A percentile compares a stretch with the other conserved stretches of the same genome.
These are phyloP conservation scores for Aspergillus candidus DNA, from an alignment of 2,329 filamentous ascomycete species.

Conservation along the genomic window DNA sequence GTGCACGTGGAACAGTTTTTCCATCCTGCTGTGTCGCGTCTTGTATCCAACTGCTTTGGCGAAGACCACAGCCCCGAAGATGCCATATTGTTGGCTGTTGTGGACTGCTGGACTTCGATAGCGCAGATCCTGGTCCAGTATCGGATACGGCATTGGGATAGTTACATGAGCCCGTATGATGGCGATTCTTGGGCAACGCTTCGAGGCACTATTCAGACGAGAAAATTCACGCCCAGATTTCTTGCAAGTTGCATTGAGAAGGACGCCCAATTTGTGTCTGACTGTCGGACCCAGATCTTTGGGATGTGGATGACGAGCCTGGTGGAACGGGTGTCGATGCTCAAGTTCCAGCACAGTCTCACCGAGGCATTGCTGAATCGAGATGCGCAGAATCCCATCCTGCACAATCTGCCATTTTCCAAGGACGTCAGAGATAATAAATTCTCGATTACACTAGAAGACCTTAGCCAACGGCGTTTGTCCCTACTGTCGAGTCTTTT, in stretches of 20 bases:
- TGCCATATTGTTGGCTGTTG: constrained; percentile 43
- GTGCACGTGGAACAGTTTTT: constrained; percentile 38
- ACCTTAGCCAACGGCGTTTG: constrained; percentile 51
- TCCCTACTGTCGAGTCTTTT: constrained; percentile 52
- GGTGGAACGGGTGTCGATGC: constrained; percentile 53
- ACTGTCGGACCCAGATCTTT: constrained; percentile 47
- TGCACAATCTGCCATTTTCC: constrained; percentile 55
- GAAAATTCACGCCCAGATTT: constrained; percentile 44
- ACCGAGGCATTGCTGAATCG: constrained; percentile 49
- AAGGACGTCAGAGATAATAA: constrained; percentile 28
- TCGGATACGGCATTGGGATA: constrained; percentile 47
- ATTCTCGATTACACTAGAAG: constrained; percentile 46
- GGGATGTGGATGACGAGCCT: constrained; percentile 50
- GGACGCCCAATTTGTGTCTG: constrained; percentile 35
- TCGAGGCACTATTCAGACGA: constrained; percentile 42
- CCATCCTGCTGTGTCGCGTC: constrained; percentile 45
- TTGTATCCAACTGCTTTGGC: constrained; percentile 58
- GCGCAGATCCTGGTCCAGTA: constrained; percentile 44
- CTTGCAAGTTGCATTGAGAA: constrained; percentile 41
- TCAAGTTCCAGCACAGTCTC: constrained; percentile 57
- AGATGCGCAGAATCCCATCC: constrained; percentile 42
- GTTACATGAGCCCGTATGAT: constrained; percentile 51
- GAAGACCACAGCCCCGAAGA: constrained; percentile 53
- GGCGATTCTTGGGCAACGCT: constrained; percentile 45
- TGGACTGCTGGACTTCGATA: constrained; percentile 52